phyloP scores from a whole-genome alignment of 108 stramenopile genomes.

The Chaetoceros tenuissimus region DNA sequence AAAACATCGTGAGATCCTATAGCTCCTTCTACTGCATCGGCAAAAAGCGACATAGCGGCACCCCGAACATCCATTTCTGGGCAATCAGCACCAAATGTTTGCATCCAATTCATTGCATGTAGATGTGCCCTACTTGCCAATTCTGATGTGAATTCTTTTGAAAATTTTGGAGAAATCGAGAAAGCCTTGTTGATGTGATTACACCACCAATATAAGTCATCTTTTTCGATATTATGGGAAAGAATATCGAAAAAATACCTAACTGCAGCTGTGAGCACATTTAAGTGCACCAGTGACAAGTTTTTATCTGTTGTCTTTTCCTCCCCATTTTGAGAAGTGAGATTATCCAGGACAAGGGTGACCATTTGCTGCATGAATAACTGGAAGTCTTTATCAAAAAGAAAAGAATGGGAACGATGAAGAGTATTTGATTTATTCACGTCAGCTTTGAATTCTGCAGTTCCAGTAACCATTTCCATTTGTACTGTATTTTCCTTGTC shows the following conservation, averaged over 20 bases:
- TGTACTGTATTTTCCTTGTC: constrained; percentile 7
- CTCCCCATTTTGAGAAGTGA: constrained; percentile 8
- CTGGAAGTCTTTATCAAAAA: constrained; percentile 89
- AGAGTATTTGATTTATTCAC: constrained; percentile 74
- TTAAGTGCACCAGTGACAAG: constrained; percentile 31
- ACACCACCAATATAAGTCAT: constrained; percentile 44
- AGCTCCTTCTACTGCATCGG: constrained; percentile 36
- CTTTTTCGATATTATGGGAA: constrained; percentile 54
- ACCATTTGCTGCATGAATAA: constrained; percentile 71
- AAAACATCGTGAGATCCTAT: constrained; percentile 10
- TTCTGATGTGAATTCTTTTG: constrained; percentile 41
- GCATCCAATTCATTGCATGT: constrained; percentile 69
- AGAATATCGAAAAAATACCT: constrained; percentile 69
- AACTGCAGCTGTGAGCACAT: constrained; percentile 31
- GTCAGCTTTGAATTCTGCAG: constrained; percentile 77
- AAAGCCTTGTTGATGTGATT: constrained; percentile 40
- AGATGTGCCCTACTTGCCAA: constrained; percentile 48
- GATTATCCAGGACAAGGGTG: constrained; percentile 13
- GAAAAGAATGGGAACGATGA: constrained; percentile 79
- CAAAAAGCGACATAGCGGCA: constrained; percentile 58
- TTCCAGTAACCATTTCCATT: constrained; percentile 35
- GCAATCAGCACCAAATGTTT: constrained; percentile 69
- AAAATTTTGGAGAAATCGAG: constrained; percentile 18
- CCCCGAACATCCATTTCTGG: constrained; percentile 49
- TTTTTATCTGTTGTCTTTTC: constrained; percentile 12